These are phyloP conservation scores for Nakazawaea laoshanensis DNA, from an alignment of 805 yeast species.

Conservation along the genomic window DNA sequence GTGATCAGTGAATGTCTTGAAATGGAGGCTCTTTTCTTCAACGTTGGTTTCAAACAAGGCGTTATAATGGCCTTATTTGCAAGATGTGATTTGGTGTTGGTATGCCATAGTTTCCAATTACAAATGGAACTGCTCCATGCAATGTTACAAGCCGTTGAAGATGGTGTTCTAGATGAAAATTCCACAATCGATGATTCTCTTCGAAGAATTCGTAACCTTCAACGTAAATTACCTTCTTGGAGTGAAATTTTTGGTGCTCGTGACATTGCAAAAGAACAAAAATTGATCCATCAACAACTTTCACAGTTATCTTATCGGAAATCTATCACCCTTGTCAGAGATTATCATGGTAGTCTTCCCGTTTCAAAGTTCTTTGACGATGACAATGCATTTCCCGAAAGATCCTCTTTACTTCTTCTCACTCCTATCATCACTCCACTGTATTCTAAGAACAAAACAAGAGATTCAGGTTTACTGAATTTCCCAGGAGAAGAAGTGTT, in stretches of 20 bases:
- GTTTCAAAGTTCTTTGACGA: slow-evolving; percentile 29
- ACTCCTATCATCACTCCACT: slow-evolving; percentile 27
- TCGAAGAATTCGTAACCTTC: slow-evolving; percentile 34
- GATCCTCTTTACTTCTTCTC: slow-evolving; percentile 19
- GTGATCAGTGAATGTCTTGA: slow-evolving; percentile 55
- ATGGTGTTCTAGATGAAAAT: slow-evolving; percentile 28
- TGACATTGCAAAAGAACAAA: slow-evolving; percentile 20
- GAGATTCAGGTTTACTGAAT: slow-evolving; percentile 1
- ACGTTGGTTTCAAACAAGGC: slow-evolving; percentile 62
- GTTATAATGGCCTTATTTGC: slow-evolving; percentile 54
- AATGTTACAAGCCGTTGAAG: slow-evolving; percentile 20
- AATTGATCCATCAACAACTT: slow-evolving; percentile 34
- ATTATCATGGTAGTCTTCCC: slow-evolving; percentile 42
- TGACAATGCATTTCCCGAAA: slow-evolving; percentile 13
- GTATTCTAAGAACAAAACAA: slow-evolving; percentile 13
- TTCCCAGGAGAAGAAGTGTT: slow-evolving; percentile 42
- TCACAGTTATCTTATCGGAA: slow-evolving; percentile 38
- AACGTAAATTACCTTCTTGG: slow-evolving; percentile 36
- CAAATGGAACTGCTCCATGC: slow-evolving; percentile 49
- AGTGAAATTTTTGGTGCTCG: slow-evolving; percentile 27
- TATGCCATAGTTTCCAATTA: slow-evolving; percentile 44
- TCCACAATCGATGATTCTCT: slow-evolving; percentile 30
- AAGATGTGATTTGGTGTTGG: slow-evolving; percentile 57
- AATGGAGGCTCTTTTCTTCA: slow-evolving; percentile 53
- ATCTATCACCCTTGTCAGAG: slow-evolving; percentile 46